Conservation (phyloP, 352 stramenopile genomes). For the Pythium utonaiense region DNA sequence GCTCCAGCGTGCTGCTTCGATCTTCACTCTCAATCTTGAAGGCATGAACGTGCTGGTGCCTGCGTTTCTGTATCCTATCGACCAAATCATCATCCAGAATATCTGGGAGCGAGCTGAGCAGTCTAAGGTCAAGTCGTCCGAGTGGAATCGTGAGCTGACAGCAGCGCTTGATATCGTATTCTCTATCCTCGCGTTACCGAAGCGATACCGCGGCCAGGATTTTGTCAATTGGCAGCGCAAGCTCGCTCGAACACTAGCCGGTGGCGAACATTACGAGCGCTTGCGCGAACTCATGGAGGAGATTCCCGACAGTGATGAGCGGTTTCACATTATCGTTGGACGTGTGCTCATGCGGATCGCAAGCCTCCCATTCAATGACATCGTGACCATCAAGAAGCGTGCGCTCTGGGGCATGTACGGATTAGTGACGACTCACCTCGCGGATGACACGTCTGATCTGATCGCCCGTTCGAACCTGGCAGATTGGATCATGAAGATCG, state of each 20-base stretch:
- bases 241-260: conserved; percentile 29
- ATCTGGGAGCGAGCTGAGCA: conserved; percentile 71
- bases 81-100: conserved; percentile 80
- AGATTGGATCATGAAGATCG: conserved; percentile 77
- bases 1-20: conserved; percentile 59
- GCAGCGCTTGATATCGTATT: conserved; percentile 75
- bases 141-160: conserved; percentile 81
- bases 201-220: conserved; percentile 67
- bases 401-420: conserved; percentile 80
- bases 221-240: conserved; percentile 82
- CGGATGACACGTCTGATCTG: conserved; percentile 22
- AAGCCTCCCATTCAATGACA: conserved; percentile 68
- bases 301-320: conserved; percentile 63
- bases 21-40: conserved; percentile 80
- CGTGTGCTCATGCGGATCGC: conserved; percentile 74
- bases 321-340: conserved; percentile 69
- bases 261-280: conserved; percentile 15
- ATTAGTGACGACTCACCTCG: conserved; percentile 69
- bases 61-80: conserved; percentile 75
- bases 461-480: conserved; percentile 49
- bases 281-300: conserved; percentile 62
- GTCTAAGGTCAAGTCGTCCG: conserved; percentile 62
- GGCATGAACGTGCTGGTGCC: conserved; percentile 78
- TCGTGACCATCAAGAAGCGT: conserved; percentile 75
- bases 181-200: conserved; percentile 65